Percentiles rank a stretch among this genome's conserved stretches.
Evolutionary conservation across 495 filamentous ascomycete genomes (phyloP).

Genomic region (Daldinia loculata): DNA sequence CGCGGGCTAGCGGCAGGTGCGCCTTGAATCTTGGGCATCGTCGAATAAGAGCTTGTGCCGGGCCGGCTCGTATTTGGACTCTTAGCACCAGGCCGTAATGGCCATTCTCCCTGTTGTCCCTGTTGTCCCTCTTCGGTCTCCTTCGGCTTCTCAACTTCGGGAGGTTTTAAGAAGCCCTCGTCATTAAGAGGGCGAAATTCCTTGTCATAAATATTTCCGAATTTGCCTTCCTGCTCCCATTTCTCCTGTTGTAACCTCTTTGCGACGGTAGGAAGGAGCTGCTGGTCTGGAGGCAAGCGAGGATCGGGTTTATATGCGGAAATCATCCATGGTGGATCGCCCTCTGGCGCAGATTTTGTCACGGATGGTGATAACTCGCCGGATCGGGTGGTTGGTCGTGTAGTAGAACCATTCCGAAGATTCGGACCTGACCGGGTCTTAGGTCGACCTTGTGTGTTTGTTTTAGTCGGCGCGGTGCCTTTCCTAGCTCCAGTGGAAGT

Average conservation of each 20-base stretch:
- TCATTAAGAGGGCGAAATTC: conserved; percentile 81
- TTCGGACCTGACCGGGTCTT: conserved; percentile 66
- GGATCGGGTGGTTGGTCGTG: conserved; percentile 62
- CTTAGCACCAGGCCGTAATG: conserved; percentile 54
- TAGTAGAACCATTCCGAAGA: conserved; percentile 64
- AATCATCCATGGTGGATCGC: conserved; percentile 94
- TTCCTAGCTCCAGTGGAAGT: conserved; percentile 49
- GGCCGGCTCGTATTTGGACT: conserved; percentile 54
- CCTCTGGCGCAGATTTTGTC: conserved; percentile 71
- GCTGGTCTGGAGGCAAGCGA: conserved; percentile 90
- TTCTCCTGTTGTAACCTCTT: conserved; percentile 92
- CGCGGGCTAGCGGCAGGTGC: conserved; percentile 50
- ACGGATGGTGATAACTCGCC: conserved; percentile 56
- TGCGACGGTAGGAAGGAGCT: conserved; percentile 93
- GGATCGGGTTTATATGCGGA: conserved; percentile 97
- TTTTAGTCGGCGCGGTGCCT: conserved; percentile 53
- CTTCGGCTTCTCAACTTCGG: conserved; percentile 53
- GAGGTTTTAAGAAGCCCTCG: conserved; percentile 58
- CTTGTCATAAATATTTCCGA: conserved; percentile 80
- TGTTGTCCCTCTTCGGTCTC: conserved; percentile 44
- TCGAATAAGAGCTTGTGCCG: conserved; percentile 63
- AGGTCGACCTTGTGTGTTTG: conserved; percentile 61
- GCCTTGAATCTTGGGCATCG: conserved; percentile 65
- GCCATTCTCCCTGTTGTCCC: conserved; percentile 54
- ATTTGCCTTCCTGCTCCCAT: conserved; percentile 89